Percentiles rank a stretch among this genome's conserved stretches.
Evolutionary conservation across 2,329 filamentous ascomycete genomes (phyloP).

Genomic region (Penicillium sp.): DNA sequence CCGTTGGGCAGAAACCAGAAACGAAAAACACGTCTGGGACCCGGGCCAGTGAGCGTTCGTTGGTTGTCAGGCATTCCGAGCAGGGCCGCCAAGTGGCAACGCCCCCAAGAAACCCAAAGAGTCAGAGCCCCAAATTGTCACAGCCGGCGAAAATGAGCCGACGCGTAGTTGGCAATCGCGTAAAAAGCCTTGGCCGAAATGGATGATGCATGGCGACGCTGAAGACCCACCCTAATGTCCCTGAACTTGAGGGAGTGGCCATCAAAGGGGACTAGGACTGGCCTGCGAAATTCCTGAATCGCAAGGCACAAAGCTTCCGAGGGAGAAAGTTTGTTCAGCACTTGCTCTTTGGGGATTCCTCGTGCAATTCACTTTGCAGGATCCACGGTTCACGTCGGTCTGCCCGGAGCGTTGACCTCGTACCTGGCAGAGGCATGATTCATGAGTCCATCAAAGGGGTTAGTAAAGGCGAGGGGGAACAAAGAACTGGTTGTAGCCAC

Average conservation of each 20-base stretch:
- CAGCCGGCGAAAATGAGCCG: not conserved
- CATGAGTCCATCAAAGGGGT: constrained; percentile 1
- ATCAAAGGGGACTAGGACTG: not conserved
- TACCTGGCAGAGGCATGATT: constrained; percentile 8
- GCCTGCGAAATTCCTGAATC: not conserved
- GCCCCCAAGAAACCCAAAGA: not conserved
- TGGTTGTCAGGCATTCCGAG: constrained; percentile 10
- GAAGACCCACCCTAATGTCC: not conserved
- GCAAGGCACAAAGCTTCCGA: not conserved
- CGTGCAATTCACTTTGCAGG: not conserved
- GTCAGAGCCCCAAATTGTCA: too few species aligned
- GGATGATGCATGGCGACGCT: not conserved
- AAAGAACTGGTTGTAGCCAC: not conserved
- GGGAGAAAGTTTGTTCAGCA: not conserved
- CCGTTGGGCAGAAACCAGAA: constrained; percentile 10
- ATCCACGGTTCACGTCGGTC: constrained; percentile 5
- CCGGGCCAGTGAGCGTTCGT: constrained; percentile 3
- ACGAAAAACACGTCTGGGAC: not conserved
- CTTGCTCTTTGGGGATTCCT: not conserved
- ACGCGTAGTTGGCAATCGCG: constrained; percentile 5
- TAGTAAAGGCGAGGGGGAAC: constrained; percentile 1
- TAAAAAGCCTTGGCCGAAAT: not conserved
- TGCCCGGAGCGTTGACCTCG: not conserved
- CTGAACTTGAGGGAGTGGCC: not conserved
- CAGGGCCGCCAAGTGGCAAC: constrained; percentile 17